Evolutionary conservation across 116 monocot genomes (phyloP).

Genomic region (Papilionanthe hybrid): DNA sequence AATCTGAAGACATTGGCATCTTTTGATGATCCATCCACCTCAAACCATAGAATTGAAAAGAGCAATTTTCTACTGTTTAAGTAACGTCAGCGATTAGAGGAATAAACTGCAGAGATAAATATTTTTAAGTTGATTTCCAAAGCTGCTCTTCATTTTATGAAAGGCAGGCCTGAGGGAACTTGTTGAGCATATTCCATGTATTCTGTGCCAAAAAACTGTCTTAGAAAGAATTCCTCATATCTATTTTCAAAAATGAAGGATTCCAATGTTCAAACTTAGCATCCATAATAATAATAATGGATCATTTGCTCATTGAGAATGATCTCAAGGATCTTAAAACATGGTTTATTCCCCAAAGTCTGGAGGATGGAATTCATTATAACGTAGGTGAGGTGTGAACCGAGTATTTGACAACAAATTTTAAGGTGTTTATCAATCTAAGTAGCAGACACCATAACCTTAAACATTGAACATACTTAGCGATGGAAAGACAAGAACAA

Average conservation of each 20-base stretch:
- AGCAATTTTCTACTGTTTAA: no score
- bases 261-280: conserved; percentile 3
- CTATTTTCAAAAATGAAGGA: conserved; percentile 44
- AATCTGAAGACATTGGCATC: no score
- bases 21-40: no score
- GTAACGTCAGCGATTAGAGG: neutral
- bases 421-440: no score
- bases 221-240: conserved; percentile 95
- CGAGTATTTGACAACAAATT: no score
- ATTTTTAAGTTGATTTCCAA: neutral
- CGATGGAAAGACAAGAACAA: neutral
- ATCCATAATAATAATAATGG: neutral
- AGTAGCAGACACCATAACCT: no score
- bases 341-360: no score
- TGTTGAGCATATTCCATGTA: conserved; percentile 59
- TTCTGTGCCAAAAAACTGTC: conserved; percentile 68
- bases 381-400: no score
- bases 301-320: no score
- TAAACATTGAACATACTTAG: neutral
- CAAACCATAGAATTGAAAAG: no score
- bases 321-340: neutral
- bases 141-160: conserved; percentile 48
- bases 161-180: conserved; percentile 88
- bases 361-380: no score
- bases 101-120: neutral